Evolutionary conservation across 2,329 filamentous ascomycete species (phyloP), one percentile per base, ranked within the genome.

Genomic region (Paraphaeosphaeria minitans): DNA sequence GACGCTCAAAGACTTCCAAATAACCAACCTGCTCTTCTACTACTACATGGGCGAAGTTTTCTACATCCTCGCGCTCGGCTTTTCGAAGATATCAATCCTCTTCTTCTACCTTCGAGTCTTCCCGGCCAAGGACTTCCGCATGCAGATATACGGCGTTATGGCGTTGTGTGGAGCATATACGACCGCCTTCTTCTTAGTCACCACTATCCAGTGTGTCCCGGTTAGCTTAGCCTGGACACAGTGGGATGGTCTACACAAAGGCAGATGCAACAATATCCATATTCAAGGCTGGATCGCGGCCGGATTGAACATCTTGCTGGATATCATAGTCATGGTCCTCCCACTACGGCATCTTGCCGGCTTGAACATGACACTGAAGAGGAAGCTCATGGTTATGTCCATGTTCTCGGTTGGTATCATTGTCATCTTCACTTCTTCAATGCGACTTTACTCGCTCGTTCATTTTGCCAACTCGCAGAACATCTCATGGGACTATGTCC

Each of bases 181-280:
- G 1, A 46, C 80, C 4, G 72, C 80, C 12, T 84, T 83, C 62
- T 80, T 81, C 65, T 78, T 84, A 60, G 73, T 83, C 31, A 72
- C 81, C 42, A 72, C 80, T 5, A 77, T 84, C 51, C 81, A 85
- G 68, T 85, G 83, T 65, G 68, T 65, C 14, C 83, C 83, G 2
- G 73, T 84, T 12, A 71, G 71, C 4, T 77, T 76, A 55, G 83
- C 83, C 69, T 86, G 83, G 84, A 66, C 57, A 1, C 66, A 71
- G 50, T 73, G 67, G 74, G 70, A 69, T 49, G 59, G 62, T 31
- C 62, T 65, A 16, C 59, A 72, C 48, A 4, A 57, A 19, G 74
- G 72, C 14, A 60, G 27, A 13, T 77, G 75, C 61, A 73, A 71
- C 62, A 49, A 77, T 52, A 69, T 75, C 41, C 66, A 76, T 43